Evolutionary conservation across 371 early-diverging fungal genomes (phyloP).

Genomic region (Batkoa obscura): DNA sequence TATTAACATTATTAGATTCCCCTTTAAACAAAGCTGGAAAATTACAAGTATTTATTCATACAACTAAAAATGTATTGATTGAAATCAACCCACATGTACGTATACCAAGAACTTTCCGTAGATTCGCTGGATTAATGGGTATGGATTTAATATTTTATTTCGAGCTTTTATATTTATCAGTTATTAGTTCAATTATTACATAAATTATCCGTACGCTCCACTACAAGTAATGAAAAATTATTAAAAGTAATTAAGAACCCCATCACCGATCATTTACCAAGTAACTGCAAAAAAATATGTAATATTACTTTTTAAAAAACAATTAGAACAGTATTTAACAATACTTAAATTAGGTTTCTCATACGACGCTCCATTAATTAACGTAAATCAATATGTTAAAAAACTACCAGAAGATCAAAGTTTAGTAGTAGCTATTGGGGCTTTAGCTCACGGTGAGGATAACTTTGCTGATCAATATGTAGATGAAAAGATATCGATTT

Average conservation of each 20-base stretch:
- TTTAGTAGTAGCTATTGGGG: constrained; percentile 83
- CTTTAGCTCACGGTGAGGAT: constrained; percentile 92
- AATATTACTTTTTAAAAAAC: constrained; percentile 10
- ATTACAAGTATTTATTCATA: constrained; percentile 89
- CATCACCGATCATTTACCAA: constrained; percentile 79
- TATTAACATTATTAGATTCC: constrained; percentile 88
- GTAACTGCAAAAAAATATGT: constrained; percentile 73
- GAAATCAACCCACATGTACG: constrained; percentile 94
- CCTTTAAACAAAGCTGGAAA: constrained; percentile 95
- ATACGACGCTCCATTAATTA: constrained; percentile 79
- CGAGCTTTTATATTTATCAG: neutral
- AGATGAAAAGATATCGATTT: constrained; percentile 88
- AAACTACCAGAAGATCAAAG: constrained; percentile 58
- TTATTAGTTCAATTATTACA: constrained; percentile 84
- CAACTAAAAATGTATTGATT: constrained; percentile 84
- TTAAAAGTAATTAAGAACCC: constrained; percentile 94
- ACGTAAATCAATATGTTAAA: constrained; percentile 53
- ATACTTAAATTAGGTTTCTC: constrained; percentile 46
- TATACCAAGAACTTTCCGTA: constrained; percentile 95
- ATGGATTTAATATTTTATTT: constrained; percentile 8
- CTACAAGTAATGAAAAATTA: constrained; percentile 77
- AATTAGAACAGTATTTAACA: no score
- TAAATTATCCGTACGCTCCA: constrained; percentile 84
- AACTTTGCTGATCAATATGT: constrained; percentile 85
- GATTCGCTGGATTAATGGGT: constrained; percentile 93